Evolutionary conservation across 257 asterid species (phyloP).

Genomic region (Salvia splendens): DNA sequence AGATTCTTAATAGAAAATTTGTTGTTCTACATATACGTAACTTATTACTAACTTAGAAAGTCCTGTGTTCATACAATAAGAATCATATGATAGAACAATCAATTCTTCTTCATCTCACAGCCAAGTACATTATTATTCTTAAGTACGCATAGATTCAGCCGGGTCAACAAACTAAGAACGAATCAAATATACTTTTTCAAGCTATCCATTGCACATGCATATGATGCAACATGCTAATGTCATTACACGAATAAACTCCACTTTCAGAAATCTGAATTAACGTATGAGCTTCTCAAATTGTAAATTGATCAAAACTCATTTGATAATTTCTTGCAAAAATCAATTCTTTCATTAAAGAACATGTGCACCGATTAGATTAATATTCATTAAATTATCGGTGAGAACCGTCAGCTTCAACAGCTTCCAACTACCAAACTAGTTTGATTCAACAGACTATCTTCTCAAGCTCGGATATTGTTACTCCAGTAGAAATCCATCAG

Average conservation of each 20-base stretch:
- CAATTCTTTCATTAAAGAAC: not conserved
- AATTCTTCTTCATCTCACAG: not conserved
- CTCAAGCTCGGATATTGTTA: no score
- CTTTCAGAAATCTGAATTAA: not conserved
- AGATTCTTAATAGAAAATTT: no score
- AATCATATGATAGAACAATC: not conserved
- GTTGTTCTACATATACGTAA: no score
- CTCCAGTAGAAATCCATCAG: not conserved
- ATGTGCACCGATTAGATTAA: not conserved
- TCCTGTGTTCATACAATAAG: no score
- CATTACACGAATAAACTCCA: no score
- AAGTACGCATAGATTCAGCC: not conserved
- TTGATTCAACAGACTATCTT: no score
- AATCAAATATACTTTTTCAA: not conserved
- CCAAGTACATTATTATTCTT: not conserved
- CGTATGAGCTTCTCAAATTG: not conserved
- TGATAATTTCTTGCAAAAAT: not conserved
- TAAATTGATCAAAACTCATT: not conserved
- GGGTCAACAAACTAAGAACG: slow-evolving; percentile 4
- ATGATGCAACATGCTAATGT: not conserved
- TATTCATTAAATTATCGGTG: not conserved
- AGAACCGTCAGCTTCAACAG: no score
- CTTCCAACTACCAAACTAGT: no score
- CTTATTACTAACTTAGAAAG: no score
- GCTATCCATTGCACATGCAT: slow-evolving; percentile 6